Base-by-base conservation (phyloP, 495 filamentous ascomycete genomes). In the Astrocystis sublimbata region DNA sequence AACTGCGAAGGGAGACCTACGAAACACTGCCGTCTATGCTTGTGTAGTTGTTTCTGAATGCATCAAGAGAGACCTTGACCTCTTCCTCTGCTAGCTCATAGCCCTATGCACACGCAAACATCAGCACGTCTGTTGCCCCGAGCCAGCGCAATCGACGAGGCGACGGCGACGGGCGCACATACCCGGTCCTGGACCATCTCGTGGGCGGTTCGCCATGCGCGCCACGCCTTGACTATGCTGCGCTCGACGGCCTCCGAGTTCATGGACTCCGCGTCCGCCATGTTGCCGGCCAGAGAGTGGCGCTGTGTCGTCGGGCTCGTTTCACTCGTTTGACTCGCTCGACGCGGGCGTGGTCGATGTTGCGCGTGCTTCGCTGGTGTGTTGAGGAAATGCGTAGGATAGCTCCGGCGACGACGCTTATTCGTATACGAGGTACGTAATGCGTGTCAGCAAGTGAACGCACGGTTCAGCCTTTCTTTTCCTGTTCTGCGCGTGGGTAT, bases 61-160 rank as follows among this genome's bases (percentile, higher is more conserved):
- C 83, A 7, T 87, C 82, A 15, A 97, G 87, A 2, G 89, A 82
- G 65, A 97, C 89, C 68, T 84, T 83, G 59, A 96, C 83, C 83
- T 98, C 94, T 26, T 92, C 88, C 50, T 97, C 92, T 26, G 91
- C 80, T 19, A 98, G 81, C 71, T 96, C 89, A 78, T 98, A 98
- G 64, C 93, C 93, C 92, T 97, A 66, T 17, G n/a, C 52, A 38
- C 42, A 52, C 69, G 21, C 68, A 63, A 19, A 13, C 19, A 53
- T 63, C 59, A 57, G 51, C 21, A 49, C 28, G 19, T 49, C 38
- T 50, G 24, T 36, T 33, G 9, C 36, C 10, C 4, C 33, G 12
- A 10, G 23, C 9, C 13, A 13, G 6, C 23, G 5, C 4, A 19
- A n/a, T 47, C 23, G n/a, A 5, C 17, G 26, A 21, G 23, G 6